Evolutionary conservation across 2,329 filamentous ascomycete species (phyloP), one percentile per base, ranked within the genome.

Genomic region (Claviceps purpurea): DNA sequence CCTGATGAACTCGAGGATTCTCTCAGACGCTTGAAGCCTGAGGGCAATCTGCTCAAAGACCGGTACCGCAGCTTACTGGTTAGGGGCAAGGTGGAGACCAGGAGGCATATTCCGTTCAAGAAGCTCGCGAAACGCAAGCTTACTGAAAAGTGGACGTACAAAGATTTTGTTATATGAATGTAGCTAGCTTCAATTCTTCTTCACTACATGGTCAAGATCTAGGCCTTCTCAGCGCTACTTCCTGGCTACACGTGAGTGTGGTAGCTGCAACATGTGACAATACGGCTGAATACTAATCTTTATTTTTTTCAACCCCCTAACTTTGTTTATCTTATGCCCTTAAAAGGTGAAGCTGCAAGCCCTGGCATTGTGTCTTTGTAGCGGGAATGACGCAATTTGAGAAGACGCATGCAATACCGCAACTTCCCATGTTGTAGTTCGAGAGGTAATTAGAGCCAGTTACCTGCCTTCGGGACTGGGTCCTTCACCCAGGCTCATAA

Each of bases 131-230:
- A 83, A 76, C 82, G 74, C 59, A 88, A 87, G 67, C 70, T 82
- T 50, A 95, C 89, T 6, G 93, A 97, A 78, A 98, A 97, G 72
- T 98, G 93, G 93, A 82, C 84, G 45, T 87, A 95, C 74, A 98
- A 98, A 76, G 93, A 98, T 66, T 98, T 95, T 57, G 59, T 53
- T 5, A 41, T 55, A 45, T 55, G 26, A 53, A 34, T 38, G 14
- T 47, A 26, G 4, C 2, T 7, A 18, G 16, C 16, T 51, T 30
- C 5, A 16, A 5, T 10, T 43, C 24, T 11, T 34, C 16, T 50
- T 50, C 20, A 22, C 20, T 39, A 26, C 41, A 18, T 20, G 30
- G 30, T 26, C 41, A 26, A 24, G 2, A 13, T 50, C n/a, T 34
- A 14, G 14, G 26, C 14, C 44, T 46, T 46, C 14, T 18, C 6